These are phyloP conservation scores for Saccharomyces hybrid DNA, from an alignment of 1,139 yeast genomes.

Conservation along the genomic window DNA sequence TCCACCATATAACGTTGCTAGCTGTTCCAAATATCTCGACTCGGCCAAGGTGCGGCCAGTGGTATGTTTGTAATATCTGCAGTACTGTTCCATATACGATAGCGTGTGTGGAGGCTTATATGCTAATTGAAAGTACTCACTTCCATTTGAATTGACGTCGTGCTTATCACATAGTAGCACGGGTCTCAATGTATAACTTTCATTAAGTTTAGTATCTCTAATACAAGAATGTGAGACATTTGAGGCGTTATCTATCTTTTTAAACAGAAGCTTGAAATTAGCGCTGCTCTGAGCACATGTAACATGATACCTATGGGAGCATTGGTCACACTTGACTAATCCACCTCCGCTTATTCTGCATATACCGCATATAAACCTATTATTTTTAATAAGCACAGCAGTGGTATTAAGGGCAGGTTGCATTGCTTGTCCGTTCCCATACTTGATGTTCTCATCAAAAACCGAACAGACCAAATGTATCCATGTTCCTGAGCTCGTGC, in stretches of 20 bases:
- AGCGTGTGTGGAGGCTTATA: neutral
- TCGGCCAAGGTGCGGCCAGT: conserved; percentile 7
- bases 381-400: conserved; percentile 17
- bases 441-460: conserved; percentile 40
- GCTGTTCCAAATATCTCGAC: conserved; percentile 12
- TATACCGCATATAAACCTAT: conserved; percentile 31
- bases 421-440: conserved; percentile 36
- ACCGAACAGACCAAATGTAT: conserved; percentile 73
- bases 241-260: conserved; percentile 8
- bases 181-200: conserved; percentile 10
- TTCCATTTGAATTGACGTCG: neutral
- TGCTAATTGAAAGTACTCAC: conserved; percentile 6
- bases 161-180: conserved; percentile 18
- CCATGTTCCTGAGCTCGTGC: conserved; percentile 70
- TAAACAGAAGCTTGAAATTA: conserved; percentile 42
- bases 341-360: conserved; percentile 41
- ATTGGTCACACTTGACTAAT: conserved; percentile 38
- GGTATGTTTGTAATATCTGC: conserved; percentile 10
- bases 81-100: conserved; percentile 12
- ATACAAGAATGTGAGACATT: neutral
- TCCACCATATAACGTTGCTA: neutral
- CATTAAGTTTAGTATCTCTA: conserved; percentile 3
- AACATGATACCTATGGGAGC: conserved; percentile 43
- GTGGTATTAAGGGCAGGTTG: conserved; percentile 40
- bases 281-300: conserved; percentile 59